A percentile compares a stretch with the other conserved stretches of the same genome.
Conservation (phyloP, 164 flowering plant species). For the Malania oleifera region DNA sequence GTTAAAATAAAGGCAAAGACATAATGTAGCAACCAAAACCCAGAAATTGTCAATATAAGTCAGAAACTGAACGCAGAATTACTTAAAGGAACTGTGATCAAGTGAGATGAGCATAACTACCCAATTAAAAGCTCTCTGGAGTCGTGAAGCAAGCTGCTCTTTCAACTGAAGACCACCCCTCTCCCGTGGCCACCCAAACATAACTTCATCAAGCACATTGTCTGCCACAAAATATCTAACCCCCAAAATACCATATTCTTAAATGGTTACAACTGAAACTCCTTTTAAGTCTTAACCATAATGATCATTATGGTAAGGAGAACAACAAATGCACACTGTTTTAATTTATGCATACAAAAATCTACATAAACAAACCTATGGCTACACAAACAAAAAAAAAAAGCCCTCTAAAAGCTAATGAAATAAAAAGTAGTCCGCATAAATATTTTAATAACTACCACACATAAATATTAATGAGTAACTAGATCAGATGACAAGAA, state of each 20-base stretch:
- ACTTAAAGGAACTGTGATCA: not conserved
- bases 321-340: not conserved
- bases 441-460: too few relatives aligned
- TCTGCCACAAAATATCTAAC: constrained; percentile 83
- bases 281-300: too few relatives aligned
- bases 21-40: not conserved
- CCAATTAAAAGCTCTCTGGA: constrained; percentile 75
- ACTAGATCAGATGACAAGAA: too few relatives aligned
- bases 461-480: too few relatives aligned
- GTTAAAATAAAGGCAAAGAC: not conserved
- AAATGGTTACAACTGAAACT: too few relatives aligned
- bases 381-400: not conserved
- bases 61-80: not conserved
- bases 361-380: not conserved
- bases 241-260: constrained; percentile 5
- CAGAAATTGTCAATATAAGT: not conserved
- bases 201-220: constrained; percentile 81
- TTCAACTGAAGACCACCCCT: constrained; percentile 42
- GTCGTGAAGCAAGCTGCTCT: constrained; percentile 67
- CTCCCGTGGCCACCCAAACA: constrained; percentile 96
- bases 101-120: constrained; percentile 29
- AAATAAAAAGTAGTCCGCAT: too few relatives aligned
- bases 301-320: not conserved
- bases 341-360: not conserved
- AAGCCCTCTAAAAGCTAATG: not conserved